Evolutionary conservation across 495 filamentous ascomycete species (phyloP).

Genomic region (Penicillium lividum): DNA sequence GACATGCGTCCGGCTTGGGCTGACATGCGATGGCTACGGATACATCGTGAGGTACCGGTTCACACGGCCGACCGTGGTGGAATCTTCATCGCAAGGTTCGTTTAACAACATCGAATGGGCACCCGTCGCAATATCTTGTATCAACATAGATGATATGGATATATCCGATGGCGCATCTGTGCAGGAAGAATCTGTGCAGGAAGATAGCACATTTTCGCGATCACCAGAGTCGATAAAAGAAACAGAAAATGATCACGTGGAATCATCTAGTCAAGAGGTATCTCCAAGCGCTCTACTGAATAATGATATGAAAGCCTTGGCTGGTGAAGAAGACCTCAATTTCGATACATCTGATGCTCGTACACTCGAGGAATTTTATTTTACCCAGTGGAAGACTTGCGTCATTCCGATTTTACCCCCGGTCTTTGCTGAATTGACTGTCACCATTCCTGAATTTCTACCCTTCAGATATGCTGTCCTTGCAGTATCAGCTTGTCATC

Average conservation of each 20-base stretch:
- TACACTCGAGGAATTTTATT: background rate
- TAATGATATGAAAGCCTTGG: background rate
- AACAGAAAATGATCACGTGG: background rate
- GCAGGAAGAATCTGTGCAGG: background rate
- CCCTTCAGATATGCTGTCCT: background rate
- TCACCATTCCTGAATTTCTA: background rate
- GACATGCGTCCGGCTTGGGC: background rate
- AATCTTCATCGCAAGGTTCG: background rate
- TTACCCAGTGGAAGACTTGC: background rate
- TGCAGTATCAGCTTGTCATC: background rate
- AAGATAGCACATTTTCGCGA: background rate
- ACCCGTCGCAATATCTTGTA: background rate
- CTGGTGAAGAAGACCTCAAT: background rate
- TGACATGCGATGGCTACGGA: background rate
- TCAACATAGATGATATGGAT: background rate
- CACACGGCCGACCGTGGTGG: background rate
- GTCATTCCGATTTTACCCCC: background rate
- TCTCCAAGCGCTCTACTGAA: background rate
- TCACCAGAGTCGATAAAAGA: background rate
- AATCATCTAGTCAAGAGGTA: background rate
- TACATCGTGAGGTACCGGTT: slow-evolving; percentile 1
- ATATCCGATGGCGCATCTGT: background rate
- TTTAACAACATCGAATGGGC: background rate
- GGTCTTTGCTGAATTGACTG: background rate
- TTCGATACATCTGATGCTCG: background rate